Percentiles rank a stretch among this genome's conserved stretches.
phyloP scores from a whole-genome alignment of 2,329 filamentous ascomycete species.

The Paradendryphiella salina region DNA sequence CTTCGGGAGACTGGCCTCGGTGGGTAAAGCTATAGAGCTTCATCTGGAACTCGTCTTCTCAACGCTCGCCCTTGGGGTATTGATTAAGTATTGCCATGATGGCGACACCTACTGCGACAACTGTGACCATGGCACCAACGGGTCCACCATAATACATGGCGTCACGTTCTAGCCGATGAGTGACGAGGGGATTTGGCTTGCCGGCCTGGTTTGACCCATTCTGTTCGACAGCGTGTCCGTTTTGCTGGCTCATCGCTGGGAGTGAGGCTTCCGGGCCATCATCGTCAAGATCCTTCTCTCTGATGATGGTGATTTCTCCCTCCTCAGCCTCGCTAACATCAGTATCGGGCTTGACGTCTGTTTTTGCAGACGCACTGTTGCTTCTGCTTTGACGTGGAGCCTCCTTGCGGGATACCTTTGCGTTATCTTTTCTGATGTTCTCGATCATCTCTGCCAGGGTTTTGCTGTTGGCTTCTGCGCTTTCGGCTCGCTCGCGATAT shows the following conservation, averaged over 20 bases:
- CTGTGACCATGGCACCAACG: slow-evolving; percentile 45
- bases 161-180: slow-evolving; percentile 33
- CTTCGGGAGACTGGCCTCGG: neutral
- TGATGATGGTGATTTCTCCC: slow-evolving; percentile 45
- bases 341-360: slow-evolving; percentile 9
- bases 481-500: slow-evolving; percentile 77
- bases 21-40: slow-evolving; percentile 8
- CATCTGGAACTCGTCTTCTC: slow-evolving; percentile 25
- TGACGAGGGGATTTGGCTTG: slow-evolving; percentile 32
- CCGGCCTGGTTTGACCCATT: slow-evolving; percentile 28
- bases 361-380: slow-evolving; percentile 19
- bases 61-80: slow-evolving; percentile 52
- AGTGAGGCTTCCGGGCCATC: slow-evolving; percentile 28
- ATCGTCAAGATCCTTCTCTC: slow-evolving; percentile 36
- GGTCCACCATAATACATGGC: slow-evolving; percentile 45
- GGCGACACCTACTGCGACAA: slow-evolving; percentile 48
- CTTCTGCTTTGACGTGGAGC: slow-evolving; percentile 35
- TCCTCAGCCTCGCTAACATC: slow-evolving; percentile 37
- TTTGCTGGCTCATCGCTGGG: slow-evolving; percentile 29
- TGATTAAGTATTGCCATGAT: slow-evolving; percentile 50
- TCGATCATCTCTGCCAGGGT: slow-evolving; percentile 86
- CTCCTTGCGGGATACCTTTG: slow-evolving; percentile 46
- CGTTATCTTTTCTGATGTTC: slow-evolving; percentile 72
- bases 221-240: slow-evolving; percentile 35
- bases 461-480: slow-evolving; percentile 77